Evolutionary conservation across 2,329 filamentous ascomycete genomes (phyloP), one percentile per base, ranked within the genome.

Genomic region (Graphiopsis chlorocephala): DNA sequence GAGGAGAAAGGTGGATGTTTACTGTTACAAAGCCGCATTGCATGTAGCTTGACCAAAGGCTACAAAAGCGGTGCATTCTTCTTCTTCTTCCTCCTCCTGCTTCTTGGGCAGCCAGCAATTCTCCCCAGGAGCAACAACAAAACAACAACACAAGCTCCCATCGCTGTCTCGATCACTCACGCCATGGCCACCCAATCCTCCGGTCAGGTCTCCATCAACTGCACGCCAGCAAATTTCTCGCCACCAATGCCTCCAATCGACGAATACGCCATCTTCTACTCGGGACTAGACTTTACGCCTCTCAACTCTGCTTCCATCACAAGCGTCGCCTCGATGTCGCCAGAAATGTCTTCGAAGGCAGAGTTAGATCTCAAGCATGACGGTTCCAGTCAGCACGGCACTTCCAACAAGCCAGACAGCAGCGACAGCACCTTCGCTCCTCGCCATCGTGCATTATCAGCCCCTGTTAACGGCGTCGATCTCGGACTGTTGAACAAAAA

Each of bases 381-480:
- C 5, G 29, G 42, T 14, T 29, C 12, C 28, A 12, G 25, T 2
- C 45, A 31, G 12, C 31, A 38, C 29, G 12, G 31, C 11, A 28
- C 17, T 31, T 23, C 12, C 25, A 11, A 38, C 28, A 25, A 17
- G 28, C 58, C 10, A 8, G 23, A 15, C 28, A 52, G 28, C 23
- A 25, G 12, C n/a, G 48, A 62, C 10, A 42, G 42, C 15, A 8
- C 25, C 15, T 3, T 31, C 12, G 3, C 47, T 8, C 1, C 25
- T 33, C 60, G 60, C 25, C 17, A 55, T n/a, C 60, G 60, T 25
- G 60, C 60, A 11, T 55, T 62, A n/a, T 62, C 60, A 23, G 60
- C 60, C 4, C 60, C 59, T 28, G 28, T 26, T 2, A 25, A 35
- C 8, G 28, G 28, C 8, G 31, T 45, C 11, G 25, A 45, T 12